phyloP scores from a whole-genome alignment of 2,329 filamentous ascomycete genomes.

The Penicillium decumbens region DNA sequence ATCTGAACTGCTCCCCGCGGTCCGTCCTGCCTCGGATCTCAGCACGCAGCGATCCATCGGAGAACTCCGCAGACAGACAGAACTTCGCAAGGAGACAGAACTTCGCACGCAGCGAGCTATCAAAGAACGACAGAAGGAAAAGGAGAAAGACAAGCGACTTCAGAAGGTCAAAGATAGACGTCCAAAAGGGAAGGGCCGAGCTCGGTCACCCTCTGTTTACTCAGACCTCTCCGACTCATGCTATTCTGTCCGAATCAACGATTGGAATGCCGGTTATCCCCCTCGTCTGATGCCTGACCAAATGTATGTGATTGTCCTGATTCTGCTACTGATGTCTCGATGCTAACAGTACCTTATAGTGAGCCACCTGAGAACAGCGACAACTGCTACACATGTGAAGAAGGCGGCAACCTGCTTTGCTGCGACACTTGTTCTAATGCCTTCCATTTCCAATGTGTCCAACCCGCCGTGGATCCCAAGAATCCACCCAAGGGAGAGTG shows the following conservation, averaged over 20 bases:
- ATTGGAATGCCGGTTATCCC: not conserved
- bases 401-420: slow-evolving; percentile 79
- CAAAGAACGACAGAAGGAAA: not conserved
- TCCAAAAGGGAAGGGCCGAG: too few species aligned
- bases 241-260: not conserved
- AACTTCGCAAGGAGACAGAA: too few species aligned
- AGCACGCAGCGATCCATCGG: not conserved
- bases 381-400: slow-evolving; percentile 79
- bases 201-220: not conserved
- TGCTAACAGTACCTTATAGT: slow-evolving; percentile 19
- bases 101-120: not conserved
- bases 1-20: not conserved
- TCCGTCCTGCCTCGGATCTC: not conserved
- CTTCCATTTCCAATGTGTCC: slow-evolving; percentile 84
- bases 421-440: slow-evolving; percentile 89
- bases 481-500: slow-evolving; percentile 66
- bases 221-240: not conserved
- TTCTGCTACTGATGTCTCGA: not conserved
- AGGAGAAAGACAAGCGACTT: not conserved
- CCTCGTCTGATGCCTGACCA: not conserved
- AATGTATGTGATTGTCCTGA: not conserved
- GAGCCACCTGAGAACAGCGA: slow-evolving; percentile 69
- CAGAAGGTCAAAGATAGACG: not conserved
- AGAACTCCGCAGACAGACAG: not conserved
- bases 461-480: slow-evolving; percentile 67